Conservation (phyloP, 73 alveolate genomes). For the Urostyla sp. region DNA sequence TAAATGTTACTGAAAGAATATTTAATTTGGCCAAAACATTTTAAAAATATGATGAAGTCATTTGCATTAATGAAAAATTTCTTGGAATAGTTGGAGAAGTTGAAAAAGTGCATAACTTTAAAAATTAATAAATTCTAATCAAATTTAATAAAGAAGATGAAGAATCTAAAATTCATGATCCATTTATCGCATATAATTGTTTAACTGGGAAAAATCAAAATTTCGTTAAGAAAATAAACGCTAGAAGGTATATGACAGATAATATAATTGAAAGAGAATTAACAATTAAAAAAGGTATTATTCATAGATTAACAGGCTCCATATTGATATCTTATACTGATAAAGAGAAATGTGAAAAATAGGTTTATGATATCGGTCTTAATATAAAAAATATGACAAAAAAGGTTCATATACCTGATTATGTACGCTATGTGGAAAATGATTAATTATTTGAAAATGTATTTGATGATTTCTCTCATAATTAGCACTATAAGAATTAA, state of each 20-base stretch:
- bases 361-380: constrained; percentile 62
- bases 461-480: background rate
- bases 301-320: constrained; percentile 55
- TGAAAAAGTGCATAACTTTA: background rate
- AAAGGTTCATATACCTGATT: constrained; percentile 59
- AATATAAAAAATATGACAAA: constrained; percentile 56
- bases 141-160: constrained; percentile 32
- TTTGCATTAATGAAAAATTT: constrained; percentile 34
- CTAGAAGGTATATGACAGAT: constrained; percentile 16
- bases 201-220: background rate
- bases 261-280: background rate
- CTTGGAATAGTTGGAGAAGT: constrained; percentile 51
- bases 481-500: constrained; percentile 31
- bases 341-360: constrained; percentile 12
- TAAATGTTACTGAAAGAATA: constrained; percentile 12
- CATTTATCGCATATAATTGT: constrained; percentile 56
- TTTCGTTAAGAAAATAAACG: background rate
- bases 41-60: background rate
- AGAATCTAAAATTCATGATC: constrained; percentile 55
- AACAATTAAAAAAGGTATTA: background rate
- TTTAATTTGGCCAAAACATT: background rate
- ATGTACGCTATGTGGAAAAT: constrained; percentile 28
- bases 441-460: background rate
- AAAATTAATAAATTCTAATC: background rate
- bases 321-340: constrained; percentile 29